Percentiles rank a stretch among this genome's conserved stretches.
These are phyloP conservation scores for Sugiyamaella grinbergsii DNA, from an alignment of 1,139 yeast species.

Conservation along the genomic window DNA sequence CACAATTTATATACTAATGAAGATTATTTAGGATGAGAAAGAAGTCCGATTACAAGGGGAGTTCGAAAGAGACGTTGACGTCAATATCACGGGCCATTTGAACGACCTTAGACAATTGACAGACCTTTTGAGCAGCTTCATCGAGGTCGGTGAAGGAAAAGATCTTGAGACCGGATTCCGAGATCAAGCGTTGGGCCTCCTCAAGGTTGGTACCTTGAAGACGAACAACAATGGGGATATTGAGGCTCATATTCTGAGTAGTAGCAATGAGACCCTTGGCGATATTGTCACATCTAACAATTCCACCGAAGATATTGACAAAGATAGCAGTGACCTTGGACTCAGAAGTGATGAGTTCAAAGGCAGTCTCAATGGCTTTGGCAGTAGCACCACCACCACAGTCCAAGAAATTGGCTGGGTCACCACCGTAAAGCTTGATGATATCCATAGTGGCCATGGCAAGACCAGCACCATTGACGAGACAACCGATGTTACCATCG, in stretches of 20 bases:
- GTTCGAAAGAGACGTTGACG: conserved; percentile 52
- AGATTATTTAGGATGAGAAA: neutral
- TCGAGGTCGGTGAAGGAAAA: conserved; percentile 91
- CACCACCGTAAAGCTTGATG: conserved; percentile 96
- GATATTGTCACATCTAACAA: conserved; percentile 97
- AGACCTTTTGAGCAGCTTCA: conserved; percentile 96
- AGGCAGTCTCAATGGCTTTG: conserved; percentile 95
- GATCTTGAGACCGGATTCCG: conserved; percentile 89
- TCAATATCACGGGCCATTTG: conserved; percentile 53
- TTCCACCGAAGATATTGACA: conserved; percentile 98
- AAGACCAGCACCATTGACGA: conserved; percentile 99
- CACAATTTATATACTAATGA: neutral
- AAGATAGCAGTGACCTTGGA: conserved; percentile 91
- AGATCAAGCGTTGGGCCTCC: conserved; percentile 83
- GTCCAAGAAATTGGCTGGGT: conserved; percentile 98
- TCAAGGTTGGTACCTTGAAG: conserved; percentile 97
- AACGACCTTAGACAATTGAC: conserved; percentile 61
- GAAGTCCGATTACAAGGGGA: conserved; percentile 43
- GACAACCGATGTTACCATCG: conserved; percentile 97
- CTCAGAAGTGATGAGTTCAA: conserved; percentile 88
- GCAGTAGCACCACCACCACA: conserved; percentile 99
- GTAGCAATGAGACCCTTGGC: conserved; percentile 96
- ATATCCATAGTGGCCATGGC: conserved; percentile 99
- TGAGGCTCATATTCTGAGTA: conserved; percentile 83
- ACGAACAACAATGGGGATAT: conserved; percentile 95